A percentile compares a stretch with the other conserved stretches of the same genome.
Conservation (phyloP, 345 rosid species). For the Balakata baccata region DNA sequence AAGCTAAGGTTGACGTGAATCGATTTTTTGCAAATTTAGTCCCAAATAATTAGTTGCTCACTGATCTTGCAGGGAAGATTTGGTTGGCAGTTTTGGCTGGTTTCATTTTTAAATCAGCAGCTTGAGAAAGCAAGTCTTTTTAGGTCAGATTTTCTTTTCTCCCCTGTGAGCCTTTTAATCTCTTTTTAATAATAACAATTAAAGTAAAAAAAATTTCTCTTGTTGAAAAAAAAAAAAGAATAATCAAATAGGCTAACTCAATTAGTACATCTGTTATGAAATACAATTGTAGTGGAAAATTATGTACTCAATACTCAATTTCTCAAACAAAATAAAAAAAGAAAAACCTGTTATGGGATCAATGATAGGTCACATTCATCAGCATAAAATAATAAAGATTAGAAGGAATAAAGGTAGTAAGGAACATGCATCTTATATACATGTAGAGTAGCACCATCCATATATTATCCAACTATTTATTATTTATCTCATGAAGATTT, state of each 20-base stretch:
- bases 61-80: slow-evolving; percentile 29
- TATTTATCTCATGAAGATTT: no score
- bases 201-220: not conserved
- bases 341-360: not conserved
- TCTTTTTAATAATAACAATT: not conserved
- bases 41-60: not conserved
- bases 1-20: no score
- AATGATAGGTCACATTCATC: no score
- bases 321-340: no score
- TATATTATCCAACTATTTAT: no score
- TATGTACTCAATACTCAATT: no score
- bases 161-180: no score
- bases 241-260: no score
- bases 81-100: slow-evolving; percentile 20
- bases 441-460: not conserved
- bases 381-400: not conserved
- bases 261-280: no score
- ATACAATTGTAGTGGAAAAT: no score
- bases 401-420: not conserved
- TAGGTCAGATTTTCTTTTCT: no score
- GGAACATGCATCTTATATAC: not conserved
- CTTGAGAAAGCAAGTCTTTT: not conserved
- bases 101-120: slow-evolving; percentile 4
- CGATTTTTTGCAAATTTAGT: not conserved
- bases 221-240: not conserved